A percentile compares a stretch with the other conserved stretches of the same genome.
phyloP scores from a whole-genome alignment of 352 stramenopile species.

The Phytophthora crassamura region DNA sequence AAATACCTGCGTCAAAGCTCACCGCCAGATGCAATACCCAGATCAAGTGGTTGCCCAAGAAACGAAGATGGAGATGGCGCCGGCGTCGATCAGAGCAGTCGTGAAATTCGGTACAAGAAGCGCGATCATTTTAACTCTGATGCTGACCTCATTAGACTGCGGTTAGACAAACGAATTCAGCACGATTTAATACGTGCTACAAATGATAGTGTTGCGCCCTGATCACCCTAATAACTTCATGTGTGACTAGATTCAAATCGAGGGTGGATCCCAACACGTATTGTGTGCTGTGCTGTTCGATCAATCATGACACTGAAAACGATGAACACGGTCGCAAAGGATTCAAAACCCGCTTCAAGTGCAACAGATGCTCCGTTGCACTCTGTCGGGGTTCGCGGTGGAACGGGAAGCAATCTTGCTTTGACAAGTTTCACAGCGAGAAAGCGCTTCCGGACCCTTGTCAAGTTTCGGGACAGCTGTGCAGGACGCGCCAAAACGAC shows the following conservation, averaged over 20 bases:
- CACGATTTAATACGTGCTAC: not conserved
- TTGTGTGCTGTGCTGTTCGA: constrained; percentile 4
- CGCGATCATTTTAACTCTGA: constrained; percentile 4
- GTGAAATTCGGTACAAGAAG: not conserved
- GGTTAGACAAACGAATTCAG: constrained; percentile 4
- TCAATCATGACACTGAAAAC: constrained; percentile 7
- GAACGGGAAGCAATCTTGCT: constrained; percentile 1
- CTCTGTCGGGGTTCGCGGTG: not conserved
- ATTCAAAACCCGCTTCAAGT: constrained; percentile 8
- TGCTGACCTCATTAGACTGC: not conserved
- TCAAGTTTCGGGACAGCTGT: constrained; percentile 1
- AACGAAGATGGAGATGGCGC: not conserved
- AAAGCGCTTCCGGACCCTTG: constrained; percentile 4
- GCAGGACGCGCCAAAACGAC: constrained; percentile 2
- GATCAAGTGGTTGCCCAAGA: not conserved
- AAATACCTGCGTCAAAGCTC: constrained; percentile 8
- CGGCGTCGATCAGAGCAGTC: not conserved
- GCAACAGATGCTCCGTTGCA: constrained; percentile 2
- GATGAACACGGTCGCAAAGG: constrained; percentile 4
- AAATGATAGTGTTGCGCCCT: not conserved
- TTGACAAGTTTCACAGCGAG: constrained; percentile 5
- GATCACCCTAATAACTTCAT: not conserved
- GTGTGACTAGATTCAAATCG: constrained; percentile 11
- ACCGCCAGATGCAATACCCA: not conserved
- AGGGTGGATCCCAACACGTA: not conserved